These are phyloP conservation scores for Aspergillus terreus DNA, from an alignment of 2,329 filamentous ascomycete genomes.

Conservation along the genomic window DNA sequence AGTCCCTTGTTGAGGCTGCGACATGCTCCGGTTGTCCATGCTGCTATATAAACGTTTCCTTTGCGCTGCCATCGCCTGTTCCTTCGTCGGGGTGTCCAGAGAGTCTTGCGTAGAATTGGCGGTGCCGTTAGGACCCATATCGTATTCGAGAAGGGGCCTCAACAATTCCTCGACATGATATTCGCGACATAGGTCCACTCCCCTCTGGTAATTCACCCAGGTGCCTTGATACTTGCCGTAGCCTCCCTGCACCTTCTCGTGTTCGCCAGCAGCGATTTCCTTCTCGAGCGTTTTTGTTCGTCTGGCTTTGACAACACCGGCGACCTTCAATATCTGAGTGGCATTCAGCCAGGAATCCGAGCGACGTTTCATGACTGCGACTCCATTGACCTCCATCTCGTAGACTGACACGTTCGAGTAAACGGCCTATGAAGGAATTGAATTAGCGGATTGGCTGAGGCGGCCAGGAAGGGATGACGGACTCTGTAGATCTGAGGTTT, in stretches of 20 bases:
- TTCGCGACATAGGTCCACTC: slow-evolving; percentile 82
- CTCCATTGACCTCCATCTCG: slow-evolving; percentile 92
- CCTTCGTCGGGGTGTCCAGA: slow-evolving; percentile 94
- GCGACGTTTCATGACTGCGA: slow-evolving; percentile 93
- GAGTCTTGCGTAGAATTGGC: slow-evolving; percentile 67
- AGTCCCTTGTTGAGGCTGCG: slow-evolving; percentile 66
- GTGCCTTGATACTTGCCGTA: slow-evolving; percentile 99
- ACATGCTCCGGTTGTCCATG: slow-evolving; percentile 64
- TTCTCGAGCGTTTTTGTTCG: slow-evolving; percentile 97
- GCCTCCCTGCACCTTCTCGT: slow-evolving; percentile 97
- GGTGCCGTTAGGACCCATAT: slow-evolving; percentile 52
- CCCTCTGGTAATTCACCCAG: slow-evolving; percentile 93
- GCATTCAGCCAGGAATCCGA: slow-evolving; percentile 97
- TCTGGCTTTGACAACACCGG: slow-evolving; percentile 94
- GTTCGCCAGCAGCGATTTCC: slow-evolving; percentile 91
- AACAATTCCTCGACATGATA: slow-evolving; percentile 54
- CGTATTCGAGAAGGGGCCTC: slow-evolving; percentile 48
- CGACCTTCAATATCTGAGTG: slow-evolving; percentile 96
- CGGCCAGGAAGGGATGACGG: slow-evolving; percentile 12
- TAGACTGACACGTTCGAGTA: slow-evolving; percentile 97
- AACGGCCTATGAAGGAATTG: slow-evolving; percentile 57
- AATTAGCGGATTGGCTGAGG: neutral
- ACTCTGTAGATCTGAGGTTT: slow-evolving; percentile 49
- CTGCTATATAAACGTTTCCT: slow-evolving; percentile 87
- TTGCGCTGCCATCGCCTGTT: slow-evolving; percentile 95